Evolutionary conservation across 257 asterid genomes (phyloP), one percentile per base, ranked within the genome.

Genomic region (Nicotiana paniculata): DNA sequence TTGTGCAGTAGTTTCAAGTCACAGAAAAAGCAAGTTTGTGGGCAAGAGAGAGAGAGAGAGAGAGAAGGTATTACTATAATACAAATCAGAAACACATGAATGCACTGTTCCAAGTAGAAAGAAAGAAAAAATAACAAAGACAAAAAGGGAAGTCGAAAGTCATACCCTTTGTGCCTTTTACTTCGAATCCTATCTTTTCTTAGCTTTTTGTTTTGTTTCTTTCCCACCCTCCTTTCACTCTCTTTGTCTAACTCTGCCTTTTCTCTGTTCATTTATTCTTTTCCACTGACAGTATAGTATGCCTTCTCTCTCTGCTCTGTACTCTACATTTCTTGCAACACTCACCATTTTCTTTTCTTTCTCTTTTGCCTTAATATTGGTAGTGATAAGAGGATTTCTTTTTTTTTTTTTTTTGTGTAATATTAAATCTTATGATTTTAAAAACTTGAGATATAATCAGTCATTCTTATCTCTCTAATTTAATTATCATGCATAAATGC

Each of bases 161-260:
- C 48, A 21, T 58, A 79, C 62, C 12, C 3, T 63, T 79, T 15
- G 12, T 28, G 43, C 46, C 69, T 11, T 63, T 80, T 63, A 63
- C 82, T 46, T 24, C 2, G 28, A 63, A 61, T 26, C 77, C 77
- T 18, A 43, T 63, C 76, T 48, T 80, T 63, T 80, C 63, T 46
- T 80, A 48, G 75, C 77, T 35, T 46, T 43, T 78, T 62, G 76
- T 61, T 61, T 79, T 61, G 82, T 61, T 39, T 55, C 51, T 10
- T 66, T 53, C 57, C 57, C 17, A 11, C 55, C 5, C 57, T 21
- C 4, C 62, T 48, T 74, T 72, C 57, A 24, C 57, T 11, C 33
- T 30, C 51, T 54, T 3, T 66, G 1, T 66, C 37, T 59, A 26
- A 32, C 21, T 58, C 3, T 58, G 28, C 69, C 11, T 79, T 30